phyloP scores from a whole-genome alignment of 2,329 filamentous ascomycete species.

The Scopulariopsis brevicaulis region DNA sequence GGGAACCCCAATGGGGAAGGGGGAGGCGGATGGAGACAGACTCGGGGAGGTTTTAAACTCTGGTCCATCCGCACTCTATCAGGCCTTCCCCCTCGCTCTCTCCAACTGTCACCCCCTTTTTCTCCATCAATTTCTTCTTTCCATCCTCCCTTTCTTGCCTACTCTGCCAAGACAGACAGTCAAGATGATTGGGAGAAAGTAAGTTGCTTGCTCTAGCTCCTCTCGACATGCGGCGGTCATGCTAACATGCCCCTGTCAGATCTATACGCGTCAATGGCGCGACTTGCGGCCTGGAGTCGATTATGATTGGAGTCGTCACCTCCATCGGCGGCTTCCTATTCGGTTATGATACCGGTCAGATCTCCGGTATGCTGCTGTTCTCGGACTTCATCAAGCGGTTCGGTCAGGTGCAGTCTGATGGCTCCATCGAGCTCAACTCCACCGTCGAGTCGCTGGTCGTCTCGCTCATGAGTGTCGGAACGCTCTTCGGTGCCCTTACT shows the following conservation, averaged over 20 bases:
- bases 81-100: not conserved
- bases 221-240: no score
- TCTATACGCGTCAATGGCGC: slow-evolving; percentile 29
- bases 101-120: not conserved
- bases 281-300: slow-evolving; percentile 25
- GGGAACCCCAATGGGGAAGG: not conserved
- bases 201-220: not conserved
- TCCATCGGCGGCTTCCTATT: slow-evolving; percentile 52
- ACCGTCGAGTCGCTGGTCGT: slow-evolving; percentile 40
- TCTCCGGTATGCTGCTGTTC: slow-evolving; percentile 33
- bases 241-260: slow-evolving; percentile 12
- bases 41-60: not conserved
- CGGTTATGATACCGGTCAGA: slow-evolving; percentile 52
- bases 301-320: slow-evolving; percentile 36
- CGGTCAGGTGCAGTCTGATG: slow-evolving; percentile 28
- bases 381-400: slow-evolving; percentile 28
- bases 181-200: slow-evolving; percentile 7
- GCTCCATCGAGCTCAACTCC: slow-evolving; percentile 23
- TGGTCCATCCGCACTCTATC: not conserved
- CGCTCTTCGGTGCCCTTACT: slow-evolving; percentile 39
- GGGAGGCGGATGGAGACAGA: not conserved
- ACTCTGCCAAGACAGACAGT: not conserved
- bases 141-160: not conserved
- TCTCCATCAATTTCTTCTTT: not conserved
- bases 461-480: slow-evolving; percentile 44